A percentile compares a stretch with the other conserved stretches of the same genome.
These are phyloP conservation scores for Furcasterigmium furcatum DNA, from an alignment of 2,329 filamentous ascomycete genomes.

Conservation along the genomic window DNA sequence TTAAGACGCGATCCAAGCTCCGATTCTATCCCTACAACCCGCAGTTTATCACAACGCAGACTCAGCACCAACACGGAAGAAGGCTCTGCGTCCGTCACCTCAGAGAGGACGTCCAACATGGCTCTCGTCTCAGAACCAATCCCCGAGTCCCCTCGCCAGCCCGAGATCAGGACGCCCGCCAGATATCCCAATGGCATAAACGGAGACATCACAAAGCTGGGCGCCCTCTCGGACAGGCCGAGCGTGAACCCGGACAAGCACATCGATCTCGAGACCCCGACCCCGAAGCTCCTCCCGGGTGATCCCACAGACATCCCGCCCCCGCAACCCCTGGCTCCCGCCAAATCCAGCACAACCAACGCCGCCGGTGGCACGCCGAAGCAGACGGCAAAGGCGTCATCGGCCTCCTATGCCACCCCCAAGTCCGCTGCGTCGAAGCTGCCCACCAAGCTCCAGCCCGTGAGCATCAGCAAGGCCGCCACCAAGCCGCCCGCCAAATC, in stretches of 20 bases:
- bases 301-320: conserved; percentile 17
- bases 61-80: conserved; percentile 33
- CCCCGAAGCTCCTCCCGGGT: conserved; percentile 24
- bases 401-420: conserved; percentile 4
- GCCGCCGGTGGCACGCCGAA: conserved; percentile 21
- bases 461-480: conserved; percentile 21
- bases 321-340: conserved; percentile 1
- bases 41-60: conserved; percentile 30
- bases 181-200: conserved; percentile 18
- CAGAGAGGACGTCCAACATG: conserved; percentile 15
- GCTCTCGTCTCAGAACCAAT: conserved; percentile 32
- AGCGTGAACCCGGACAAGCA: conserved; percentile 36
- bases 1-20: conserved; percentile 41
- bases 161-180: conserved; percentile 4
- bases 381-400: conserved; percentile 12
- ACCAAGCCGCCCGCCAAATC: conserved; percentile 31
- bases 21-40: conserved; percentile 30
- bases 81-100: conserved; percentile 14
- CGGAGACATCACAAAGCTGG: conserved; percentile 8
- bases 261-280: conserved; percentile 32
- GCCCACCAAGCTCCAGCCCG: conserved; percentile 13
- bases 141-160: conserved; percentile 35
- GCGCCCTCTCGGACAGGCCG: conserved; percentile 26
- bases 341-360: conserved; percentile 7
- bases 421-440: neutral